Base-by-base conservation (phyloP, 2,329 filamentous ascomycete genomes). In the Septoria linicola region DNA sequence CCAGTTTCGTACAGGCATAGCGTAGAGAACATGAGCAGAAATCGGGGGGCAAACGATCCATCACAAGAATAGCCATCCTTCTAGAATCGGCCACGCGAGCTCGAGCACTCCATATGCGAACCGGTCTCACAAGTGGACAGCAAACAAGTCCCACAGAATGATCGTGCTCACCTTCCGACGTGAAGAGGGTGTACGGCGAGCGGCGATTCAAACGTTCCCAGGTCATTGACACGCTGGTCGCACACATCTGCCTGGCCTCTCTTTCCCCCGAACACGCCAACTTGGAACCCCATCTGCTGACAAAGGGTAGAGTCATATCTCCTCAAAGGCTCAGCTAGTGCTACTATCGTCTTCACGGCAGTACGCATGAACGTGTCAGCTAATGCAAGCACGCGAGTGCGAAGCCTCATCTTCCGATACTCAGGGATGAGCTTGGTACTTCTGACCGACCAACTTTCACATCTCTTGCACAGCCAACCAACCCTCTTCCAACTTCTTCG, bases 171-270 rank as follows among this genome's bases (percentile, higher is more conserved):
- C 23, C 17, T 47, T 23, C 16, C 25, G 8, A 39, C 14, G 16
- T 8, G 34, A 40, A 39, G 35, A 47, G 44, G 27, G 44, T 55
- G 44, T 43, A 20, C 32, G 41, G 40, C 44, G 41, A 34, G 32
- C 36, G 45, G 40, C 36, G 23, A n/a, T 39, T 14, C 23, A 47
- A 20, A 23, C 5, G 23, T 32, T 31, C 41, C 25, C 35, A 44
- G 37, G 13, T 32, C 19, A 13, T 39, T 52, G 53, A 55, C 49
- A 51, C 35, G 36, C 41, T 17, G 40, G 47, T 55, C 20, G 40
- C 36, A 47, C 52, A 39, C 21, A 40, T 16, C 39, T 45, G 32
- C 23, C 32, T 55, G 44, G 49, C 44, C 21, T 39, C 20, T 32
- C 11, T 34, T 49, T 49, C 48, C 37, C 30, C 48, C 37, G 48